phyloP scores from a whole-genome alignment of 2,329 filamentous ascomycete genomes.

The Colletotrichum aenigma region DNA sequence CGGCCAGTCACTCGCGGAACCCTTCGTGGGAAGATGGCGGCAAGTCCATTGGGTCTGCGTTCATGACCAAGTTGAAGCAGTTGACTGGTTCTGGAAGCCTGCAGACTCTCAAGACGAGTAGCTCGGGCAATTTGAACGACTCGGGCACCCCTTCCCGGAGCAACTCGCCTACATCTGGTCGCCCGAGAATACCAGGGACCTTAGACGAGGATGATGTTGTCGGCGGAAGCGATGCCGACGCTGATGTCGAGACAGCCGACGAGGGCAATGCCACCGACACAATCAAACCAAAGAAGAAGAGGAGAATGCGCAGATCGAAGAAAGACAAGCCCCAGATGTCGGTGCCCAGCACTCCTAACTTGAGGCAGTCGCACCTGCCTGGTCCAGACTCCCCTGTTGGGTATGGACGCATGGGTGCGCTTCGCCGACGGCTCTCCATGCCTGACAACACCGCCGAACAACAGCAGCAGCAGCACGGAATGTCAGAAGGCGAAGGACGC shows the following conservation, averaged over 20 bases:
- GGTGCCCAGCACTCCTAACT: conserved; percentile 67
- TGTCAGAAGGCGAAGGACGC: conserved; percentile 78
- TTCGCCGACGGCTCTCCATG: conserved; percentile 70
- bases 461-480: conserved; percentile 48
- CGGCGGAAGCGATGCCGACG: conserved; percentile 70
- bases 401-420: conserved; percentile 51
- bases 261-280: conserved; percentile 62
- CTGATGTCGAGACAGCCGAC: conserved; percentile 84
- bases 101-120: conserved; percentile 49
- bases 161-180: conserved; percentile 52
- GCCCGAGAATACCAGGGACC: conserved; percentile 56
- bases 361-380: conserved; percentile 40
- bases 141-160: conserved; percentile 42
- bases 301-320: conserved; percentile 51
- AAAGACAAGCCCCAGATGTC: conserved; percentile 47
- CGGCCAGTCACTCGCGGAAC: conserved; percentile 59
- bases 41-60: conserved; percentile 65
- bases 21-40: conserved; percentile 70
- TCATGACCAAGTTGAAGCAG: conserved; percentile 81
- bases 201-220: conserved; percentile 53
- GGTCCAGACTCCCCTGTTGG: conserved; percentile 45
- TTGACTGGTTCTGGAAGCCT: conserved; percentile 61
- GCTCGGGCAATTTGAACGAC: conserved; percentile 34
- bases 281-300: conserved; percentile 64
- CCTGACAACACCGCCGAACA: conserved; percentile 63